phyloP scores from a whole-genome alignment of 176 grass and related monocot genomes.

The Alopecurus myosuroides region DNA sequence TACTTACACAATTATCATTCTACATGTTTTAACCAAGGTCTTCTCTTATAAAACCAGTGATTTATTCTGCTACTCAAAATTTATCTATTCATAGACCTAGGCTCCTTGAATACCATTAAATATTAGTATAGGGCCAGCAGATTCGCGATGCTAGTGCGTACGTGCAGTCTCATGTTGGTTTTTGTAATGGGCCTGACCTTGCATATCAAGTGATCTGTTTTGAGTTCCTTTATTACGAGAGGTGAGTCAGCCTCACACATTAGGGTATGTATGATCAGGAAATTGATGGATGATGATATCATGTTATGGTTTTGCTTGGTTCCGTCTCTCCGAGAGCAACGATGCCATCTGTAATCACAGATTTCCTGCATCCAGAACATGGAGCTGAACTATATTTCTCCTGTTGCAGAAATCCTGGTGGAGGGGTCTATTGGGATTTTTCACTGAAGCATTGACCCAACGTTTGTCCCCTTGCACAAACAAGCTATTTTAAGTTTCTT shows the following conservation, averaged over 20 bases:
- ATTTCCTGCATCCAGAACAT: conserved; percentile 41
- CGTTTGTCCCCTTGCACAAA: conserved; percentile 34
- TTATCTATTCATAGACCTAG: background rate
- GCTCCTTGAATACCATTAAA: conserved; percentile 31
- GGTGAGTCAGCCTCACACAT: conserved; percentile 7
- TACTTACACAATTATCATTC: background rate
- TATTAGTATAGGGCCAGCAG: conserved; percentile 62
- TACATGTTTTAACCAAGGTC: background rate
- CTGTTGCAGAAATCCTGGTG: conserved; percentile 80
- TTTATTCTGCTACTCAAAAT: background rate
- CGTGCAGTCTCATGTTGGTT: conserved; percentile 52
- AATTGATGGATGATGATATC: conserved; percentile 32
- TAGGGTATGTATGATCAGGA: conserved; percentile 28
- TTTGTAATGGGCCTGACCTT: conserved; percentile 50
- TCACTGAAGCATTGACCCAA: conserved; percentile 57
- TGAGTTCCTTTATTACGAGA: conserved; percentile 29
- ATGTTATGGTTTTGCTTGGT: conserved; percentile 34
- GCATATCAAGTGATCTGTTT: conserved; percentile 51
- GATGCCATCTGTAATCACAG: conserved; percentile 44
- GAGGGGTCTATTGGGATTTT: conserved; percentile 56
- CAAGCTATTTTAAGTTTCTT: conserved; percentile 26
- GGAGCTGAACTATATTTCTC: conserved; percentile 80
- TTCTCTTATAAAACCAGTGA: background rate
- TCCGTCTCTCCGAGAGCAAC: conserved; percentile 9
- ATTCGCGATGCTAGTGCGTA: conserved; percentile 62